Conservation (phyloP, 1,284 basidiomycete species). For the Puccinia coronata region DNA sequence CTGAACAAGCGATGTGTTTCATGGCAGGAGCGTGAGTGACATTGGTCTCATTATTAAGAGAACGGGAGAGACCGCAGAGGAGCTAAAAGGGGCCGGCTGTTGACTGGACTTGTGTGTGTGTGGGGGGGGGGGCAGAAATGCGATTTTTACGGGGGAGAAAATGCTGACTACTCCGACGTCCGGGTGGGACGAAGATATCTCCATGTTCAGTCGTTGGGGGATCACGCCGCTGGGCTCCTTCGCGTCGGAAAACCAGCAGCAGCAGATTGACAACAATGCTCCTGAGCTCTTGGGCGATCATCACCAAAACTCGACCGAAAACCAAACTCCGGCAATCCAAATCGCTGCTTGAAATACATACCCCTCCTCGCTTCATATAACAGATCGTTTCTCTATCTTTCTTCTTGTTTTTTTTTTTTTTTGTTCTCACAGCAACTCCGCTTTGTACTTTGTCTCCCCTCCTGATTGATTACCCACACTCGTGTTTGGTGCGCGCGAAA, state of each 20-base stretch:
- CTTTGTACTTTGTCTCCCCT: not conserved
- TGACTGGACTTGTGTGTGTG: not conserved
- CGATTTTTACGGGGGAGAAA: constrained; percentile 93
- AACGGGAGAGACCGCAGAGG: not conserved
- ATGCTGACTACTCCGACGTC: constrained; percentile 91
- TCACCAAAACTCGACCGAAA: not conserved
- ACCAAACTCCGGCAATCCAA: not conserved
- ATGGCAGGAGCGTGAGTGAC: constrained; percentile 76
- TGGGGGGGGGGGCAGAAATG: constrained; percentile 64
- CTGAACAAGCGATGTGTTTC: constrained; percentile 96
- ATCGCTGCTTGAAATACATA: not conserved
- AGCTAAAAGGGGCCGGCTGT: not conserved
- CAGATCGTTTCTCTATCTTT: not conserved
- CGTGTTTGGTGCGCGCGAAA: too few relatives aligned
- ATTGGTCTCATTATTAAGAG: not conserved
- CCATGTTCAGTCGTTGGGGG: constrained; percentile 91
- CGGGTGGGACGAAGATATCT: constrained; percentile 73
- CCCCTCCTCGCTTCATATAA: not conserved
- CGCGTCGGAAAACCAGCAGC: constrained; percentile 46
- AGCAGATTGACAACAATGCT: not conserved
- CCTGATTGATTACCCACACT: not conserved
- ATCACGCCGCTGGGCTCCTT: constrained; percentile 78
- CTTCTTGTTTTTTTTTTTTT: not conserved
- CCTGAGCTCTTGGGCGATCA: not conserved
- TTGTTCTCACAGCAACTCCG: not conserved